phyloP scores from a whole-genome alignment of 2,329 filamentous ascomycete species.

The Hypoxylon sp. region DNA sequence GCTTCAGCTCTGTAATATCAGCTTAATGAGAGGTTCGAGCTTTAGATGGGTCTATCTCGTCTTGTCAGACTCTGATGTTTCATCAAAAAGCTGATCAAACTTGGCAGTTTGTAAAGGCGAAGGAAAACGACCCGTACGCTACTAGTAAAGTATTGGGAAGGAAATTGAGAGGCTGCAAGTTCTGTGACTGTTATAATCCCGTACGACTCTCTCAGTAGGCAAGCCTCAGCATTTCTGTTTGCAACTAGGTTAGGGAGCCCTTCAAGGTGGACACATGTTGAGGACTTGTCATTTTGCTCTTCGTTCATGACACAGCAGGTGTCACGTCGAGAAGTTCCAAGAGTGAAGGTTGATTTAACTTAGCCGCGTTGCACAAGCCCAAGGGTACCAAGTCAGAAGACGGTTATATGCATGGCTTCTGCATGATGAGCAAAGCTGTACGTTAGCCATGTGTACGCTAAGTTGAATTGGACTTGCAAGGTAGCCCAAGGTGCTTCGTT shows the following conservation, averaged over 20 bases:
- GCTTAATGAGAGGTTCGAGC: constrained; percentile 49
- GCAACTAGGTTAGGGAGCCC: constrained; percentile 36
- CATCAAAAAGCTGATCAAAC: constrained; percentile 54
- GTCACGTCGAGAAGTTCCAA: constrained; percentile 48
- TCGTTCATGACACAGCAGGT: constrained; percentile 48
- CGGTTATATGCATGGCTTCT: constrained; percentile 44
- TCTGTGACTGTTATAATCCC: constrained; percentile 55
- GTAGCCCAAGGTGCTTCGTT: constrained; percentile 41
- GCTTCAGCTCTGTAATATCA: constrained; percentile 48
- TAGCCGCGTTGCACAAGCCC: constrained; percentile 38
- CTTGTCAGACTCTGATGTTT: constrained; percentile 56
- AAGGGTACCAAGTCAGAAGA: constrained; percentile 41
- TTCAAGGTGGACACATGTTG: constrained; percentile 42
- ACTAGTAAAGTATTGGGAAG: constrained; percentile 40
- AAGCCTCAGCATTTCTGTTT: constrained; percentile 46
- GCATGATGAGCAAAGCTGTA: constrained; percentile 43
- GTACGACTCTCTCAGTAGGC: constrained; percentile 51
- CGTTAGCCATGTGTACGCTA: constrained; percentile 46
- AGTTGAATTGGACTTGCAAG: constrained; percentile 40
- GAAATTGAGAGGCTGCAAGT: constrained; percentile 53
- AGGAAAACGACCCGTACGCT: constrained; percentile 40
- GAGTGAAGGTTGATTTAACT: constrained; percentile 39
- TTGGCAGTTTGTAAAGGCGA: constrained; percentile 51
- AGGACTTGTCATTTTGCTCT: constrained; percentile 40
- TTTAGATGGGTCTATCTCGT: constrained; percentile 49